Conservation (phyloP, 148 eudicot genomes). For the Dysphania ambrosioides region DNA sequence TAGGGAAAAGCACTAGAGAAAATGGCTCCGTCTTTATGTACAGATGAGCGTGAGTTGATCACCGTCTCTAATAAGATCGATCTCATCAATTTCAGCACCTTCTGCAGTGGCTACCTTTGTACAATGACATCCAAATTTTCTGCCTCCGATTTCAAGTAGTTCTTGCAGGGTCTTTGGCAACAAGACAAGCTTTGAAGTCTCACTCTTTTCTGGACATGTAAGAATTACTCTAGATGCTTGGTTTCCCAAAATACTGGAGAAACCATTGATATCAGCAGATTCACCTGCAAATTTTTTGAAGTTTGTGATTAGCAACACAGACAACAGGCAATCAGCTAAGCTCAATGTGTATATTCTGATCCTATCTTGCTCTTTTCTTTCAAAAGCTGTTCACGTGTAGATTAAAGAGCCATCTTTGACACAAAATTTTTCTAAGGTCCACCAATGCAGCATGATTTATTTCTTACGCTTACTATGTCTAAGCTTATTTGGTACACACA, state of each 20-base stretch:
- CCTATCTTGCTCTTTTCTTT: background rate
- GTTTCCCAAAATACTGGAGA: constrained; percentile 16
- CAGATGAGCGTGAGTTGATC: constrained; percentile 58
- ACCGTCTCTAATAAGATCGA: constrained; percentile 62
- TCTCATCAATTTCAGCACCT: constrained; percentile 69
- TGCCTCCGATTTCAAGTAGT: constrained; percentile 48
- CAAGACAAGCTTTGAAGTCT: constrained; percentile 35
- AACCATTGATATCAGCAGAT: constrained; percentile 14
- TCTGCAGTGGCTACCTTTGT: constrained; percentile 40
- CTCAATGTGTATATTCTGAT: background rate
- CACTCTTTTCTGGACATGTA: constrained; percentile 41
- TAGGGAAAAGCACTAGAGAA: constrained; percentile 4
- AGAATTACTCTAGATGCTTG: constrained; percentile 44
- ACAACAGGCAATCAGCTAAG: background rate
- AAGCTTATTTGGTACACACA: too few relatives aligned
- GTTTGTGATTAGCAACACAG: background rate
- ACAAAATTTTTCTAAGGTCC: background rate
- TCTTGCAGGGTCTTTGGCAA: constrained; percentile 62
- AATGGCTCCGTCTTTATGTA: constrained; percentile 25
- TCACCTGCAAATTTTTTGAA: constrained; percentile 36
- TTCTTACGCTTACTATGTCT: too few relatives aligned
- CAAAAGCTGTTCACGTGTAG: background rate
- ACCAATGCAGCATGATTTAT: too few relatives aligned
- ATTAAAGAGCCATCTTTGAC: background rate
- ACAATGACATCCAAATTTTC: constrained; percentile 45